These are phyloP conservation scores for Dactylella cylindrospora DNA, from an alignment of 2,329 filamentous ascomycete genomes.

Conservation along the genomic window DNA sequence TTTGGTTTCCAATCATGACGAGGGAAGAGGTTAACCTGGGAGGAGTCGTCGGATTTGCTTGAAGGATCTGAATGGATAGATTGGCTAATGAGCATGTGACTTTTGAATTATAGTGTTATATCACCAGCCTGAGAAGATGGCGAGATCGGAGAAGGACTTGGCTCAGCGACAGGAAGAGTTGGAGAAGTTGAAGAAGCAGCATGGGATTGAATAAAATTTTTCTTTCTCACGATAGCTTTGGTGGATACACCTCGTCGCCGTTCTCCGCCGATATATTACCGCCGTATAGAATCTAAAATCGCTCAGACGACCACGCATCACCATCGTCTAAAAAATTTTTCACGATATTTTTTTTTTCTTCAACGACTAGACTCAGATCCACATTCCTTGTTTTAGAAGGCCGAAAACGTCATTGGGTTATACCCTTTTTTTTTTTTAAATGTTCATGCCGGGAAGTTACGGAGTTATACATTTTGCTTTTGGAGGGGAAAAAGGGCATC, in stretches of 20 bases:
- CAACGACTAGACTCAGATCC: not conserved
- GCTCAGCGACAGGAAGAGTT: slow-evolving; percentile 92
- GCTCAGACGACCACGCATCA: no score
- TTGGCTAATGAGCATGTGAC: slow-evolving; percentile 16
- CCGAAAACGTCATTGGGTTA: no score
- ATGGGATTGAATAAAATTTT: slow-evolving; percentile 86
- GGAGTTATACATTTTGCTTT: no score
- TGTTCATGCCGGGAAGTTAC: no score
- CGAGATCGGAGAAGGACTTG: slow-evolving; percentile 88
- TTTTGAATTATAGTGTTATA: slow-evolving; percentile 62
- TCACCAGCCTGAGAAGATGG: slow-evolving; percentile 76
- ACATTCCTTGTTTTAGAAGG: no score
- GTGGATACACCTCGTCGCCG: not conserved
- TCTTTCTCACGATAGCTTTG: not conserved
- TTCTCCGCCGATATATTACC: not conserved
- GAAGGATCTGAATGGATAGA: no score
- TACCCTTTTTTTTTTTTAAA: no score
- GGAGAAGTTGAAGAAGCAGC: slow-evolving; percentile 96
- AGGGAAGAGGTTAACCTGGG: not conserved
- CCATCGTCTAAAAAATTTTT: no score
- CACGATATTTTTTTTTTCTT: no score
- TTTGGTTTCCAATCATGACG: not conserved
- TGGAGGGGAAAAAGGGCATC: no score
- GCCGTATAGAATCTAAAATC: no score
- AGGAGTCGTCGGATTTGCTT: not conserved